Percentiles rank a stretch among this genome's conserved stretches.
These are phyloP conservation scores for Backusella sp. DNA, from an alignment of 192 early-diverging fungal species.

Conservation along the genomic window DNA sequence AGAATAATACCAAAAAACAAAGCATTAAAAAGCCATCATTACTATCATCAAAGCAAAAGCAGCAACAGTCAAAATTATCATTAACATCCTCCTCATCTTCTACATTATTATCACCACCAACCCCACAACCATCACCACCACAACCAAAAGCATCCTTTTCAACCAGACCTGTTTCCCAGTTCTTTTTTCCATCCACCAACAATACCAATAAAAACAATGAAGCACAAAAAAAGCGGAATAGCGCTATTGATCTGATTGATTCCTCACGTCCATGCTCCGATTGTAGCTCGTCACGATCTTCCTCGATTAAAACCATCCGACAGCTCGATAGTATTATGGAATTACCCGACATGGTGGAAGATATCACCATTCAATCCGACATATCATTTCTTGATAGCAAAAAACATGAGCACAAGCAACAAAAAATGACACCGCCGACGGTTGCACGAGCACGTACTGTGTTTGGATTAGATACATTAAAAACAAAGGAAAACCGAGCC, in stretches of 20 bases:
- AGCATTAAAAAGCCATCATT: background rate
- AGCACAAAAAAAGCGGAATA: background rate
- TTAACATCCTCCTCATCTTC: background rate
- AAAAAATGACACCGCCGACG: background rate
- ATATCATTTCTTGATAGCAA: background rate
- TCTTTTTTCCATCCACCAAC: constrained; percentile 8
- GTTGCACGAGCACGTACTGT: constrained; percentile 15
- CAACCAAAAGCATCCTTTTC: constrained; percentile 1
- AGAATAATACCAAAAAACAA: background rate
- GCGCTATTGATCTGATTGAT: background rate
- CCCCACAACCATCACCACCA: background rate
- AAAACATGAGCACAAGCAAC: background rate
- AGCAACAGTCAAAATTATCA: background rate
- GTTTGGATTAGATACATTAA: constrained; percentile 5
- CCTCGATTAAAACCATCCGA: background rate
- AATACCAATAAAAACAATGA: background rate
- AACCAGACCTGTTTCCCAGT: constrained; percentile 5
- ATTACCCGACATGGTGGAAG: background rate
- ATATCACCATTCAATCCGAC: constrained; percentile 4
- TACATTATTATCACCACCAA: background rate
- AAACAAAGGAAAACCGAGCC: constrained; percentile 1
- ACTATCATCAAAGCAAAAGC: background rate
- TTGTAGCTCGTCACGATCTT: constrained; percentile 6
- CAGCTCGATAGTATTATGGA: background rate
- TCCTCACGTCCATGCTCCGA: background rate